These are phyloP conservation scores for Coriolopsis trogii DNA, from an alignment of 1,284 basidiomycete species.

Conservation along the genomic window DNA sequence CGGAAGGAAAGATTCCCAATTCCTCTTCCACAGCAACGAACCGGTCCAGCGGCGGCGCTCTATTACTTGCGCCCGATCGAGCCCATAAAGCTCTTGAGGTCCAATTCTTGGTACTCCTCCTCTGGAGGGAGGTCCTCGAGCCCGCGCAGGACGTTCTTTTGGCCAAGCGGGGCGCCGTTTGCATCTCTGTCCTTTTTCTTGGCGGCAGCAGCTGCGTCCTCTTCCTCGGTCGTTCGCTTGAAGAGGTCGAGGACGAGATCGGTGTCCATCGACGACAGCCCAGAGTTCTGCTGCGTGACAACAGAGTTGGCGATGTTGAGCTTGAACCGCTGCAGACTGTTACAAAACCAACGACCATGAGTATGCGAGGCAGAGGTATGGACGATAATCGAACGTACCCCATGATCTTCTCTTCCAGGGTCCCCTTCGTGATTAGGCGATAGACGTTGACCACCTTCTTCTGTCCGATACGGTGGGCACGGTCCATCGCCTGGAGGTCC, in stretches of 20 bases:
- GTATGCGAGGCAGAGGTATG: constrained; percentile 13
- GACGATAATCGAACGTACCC: constrained; percentile 62
- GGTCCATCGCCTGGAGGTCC: constrained; percentile 99
- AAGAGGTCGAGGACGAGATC: constrained; percentile 97
- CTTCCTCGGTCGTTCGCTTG: constrained; percentile 75
- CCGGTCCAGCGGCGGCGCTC: not conserved
- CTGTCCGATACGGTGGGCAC: constrained; percentile 97
- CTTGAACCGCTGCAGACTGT: constrained; percentile 95
- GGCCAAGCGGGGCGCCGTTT: constrained; percentile 51
- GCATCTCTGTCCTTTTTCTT: constrained; percentile 61
- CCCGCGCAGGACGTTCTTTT: constrained; percentile 84
- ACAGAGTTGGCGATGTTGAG: constrained; percentile 97
- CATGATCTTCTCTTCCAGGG: constrained; percentile 99
- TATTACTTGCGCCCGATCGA: constrained; percentile 50
- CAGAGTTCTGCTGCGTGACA: constrained; percentile 96
- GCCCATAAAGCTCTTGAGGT: constrained; percentile 84
- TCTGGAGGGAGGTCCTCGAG: constrained; percentile 89
- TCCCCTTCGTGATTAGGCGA: constrained; percentile 95
- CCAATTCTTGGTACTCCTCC: constrained; percentile 87
- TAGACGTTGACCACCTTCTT: constrained; percentile 99
- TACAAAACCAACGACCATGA: constrained; percentile 14
- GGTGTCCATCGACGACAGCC: constrained; percentile 94
- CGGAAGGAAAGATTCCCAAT: not conserved
- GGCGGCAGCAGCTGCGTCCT: constrained; percentile 61
- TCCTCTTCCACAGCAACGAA: too few relatives aligned